phyloP scores from a whole-genome alignment of 1,139 yeast genomes.

The Scheffersomyces stambukii region DNA sequence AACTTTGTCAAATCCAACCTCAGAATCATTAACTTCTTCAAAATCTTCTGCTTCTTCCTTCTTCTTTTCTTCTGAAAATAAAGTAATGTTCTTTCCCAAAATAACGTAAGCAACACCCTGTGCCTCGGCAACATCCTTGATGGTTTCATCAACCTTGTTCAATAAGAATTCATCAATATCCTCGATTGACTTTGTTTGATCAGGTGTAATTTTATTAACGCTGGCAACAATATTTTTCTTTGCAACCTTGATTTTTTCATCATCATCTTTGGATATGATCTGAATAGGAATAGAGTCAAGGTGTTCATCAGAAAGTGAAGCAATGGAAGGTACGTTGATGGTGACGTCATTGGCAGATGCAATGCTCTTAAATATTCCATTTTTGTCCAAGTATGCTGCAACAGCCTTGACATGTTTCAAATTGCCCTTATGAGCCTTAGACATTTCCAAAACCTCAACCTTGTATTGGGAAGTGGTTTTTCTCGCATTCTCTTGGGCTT shows the following conservation, averaged over 20 bases:
- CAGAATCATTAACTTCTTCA: slow-evolving; percentile 35
- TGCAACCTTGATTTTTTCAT: slow-evolving; percentile 36
- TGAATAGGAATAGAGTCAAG: slow-evolving; percentile 36
- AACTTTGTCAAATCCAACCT: slow-evolving; percentile 33
- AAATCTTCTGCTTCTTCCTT: slow-evolving; percentile 34
- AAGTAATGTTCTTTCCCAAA: slow-evolving; percentile 38
- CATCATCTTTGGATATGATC: slow-evolving; percentile 31
- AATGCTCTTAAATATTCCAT: slow-evolving; percentile 45
- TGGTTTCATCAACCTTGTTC: slow-evolving; percentile 43
- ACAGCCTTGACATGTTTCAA: slow-evolving; percentile 70
- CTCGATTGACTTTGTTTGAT: slow-evolving; percentile 49
- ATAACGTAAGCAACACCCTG: slow-evolving; percentile 56
- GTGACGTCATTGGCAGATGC: slow-evolving; percentile 46
- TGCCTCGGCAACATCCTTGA: slow-evolving; percentile 43
- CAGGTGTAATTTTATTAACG: slow-evolving; percentile 74
- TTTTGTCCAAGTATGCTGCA: slow-evolving; percentile 58
- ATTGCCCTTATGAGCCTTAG: slow-evolving; percentile 84
- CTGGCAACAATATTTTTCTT: slow-evolving; percentile 67
- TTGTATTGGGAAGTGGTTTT: slow-evolving; percentile 46
- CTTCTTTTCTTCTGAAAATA: slow-evolving; percentile 25
- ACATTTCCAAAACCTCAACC: slow-evolving; percentile 72
- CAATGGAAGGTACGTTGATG: slow-evolving; percentile 50
- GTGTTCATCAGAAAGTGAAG: slow-evolving; percentile 16
- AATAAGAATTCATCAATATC: slow-evolving; percentile 73
- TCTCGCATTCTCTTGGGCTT: slow-evolving; percentile 59